Conservation (phyloP, 1,284 basidiomycete species). For the Rhodotorula sp. region DNA sequence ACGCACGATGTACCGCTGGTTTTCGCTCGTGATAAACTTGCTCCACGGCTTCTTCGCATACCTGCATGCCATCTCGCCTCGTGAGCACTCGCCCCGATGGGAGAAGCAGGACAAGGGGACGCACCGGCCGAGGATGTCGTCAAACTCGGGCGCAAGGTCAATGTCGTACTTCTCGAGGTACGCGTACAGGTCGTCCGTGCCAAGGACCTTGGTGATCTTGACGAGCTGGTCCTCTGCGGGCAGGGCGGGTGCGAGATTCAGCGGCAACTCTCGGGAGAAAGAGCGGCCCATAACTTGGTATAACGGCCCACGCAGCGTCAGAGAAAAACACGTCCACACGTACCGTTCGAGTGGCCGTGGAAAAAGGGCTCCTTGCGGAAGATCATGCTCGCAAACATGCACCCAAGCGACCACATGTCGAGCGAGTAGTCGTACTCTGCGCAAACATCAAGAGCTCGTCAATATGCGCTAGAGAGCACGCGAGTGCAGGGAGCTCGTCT, state of each 20-base stretch:
- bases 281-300: no score
- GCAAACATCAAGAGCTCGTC: background rate
- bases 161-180: conserved; percentile 54
- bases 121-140: conserved; percentile 79
- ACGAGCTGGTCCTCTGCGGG: conserved; percentile 85
- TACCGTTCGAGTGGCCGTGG: conserved; percentile 80
- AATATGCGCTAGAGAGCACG: background rate
- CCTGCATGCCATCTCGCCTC: background rate
- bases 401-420: conserved; percentile 99
- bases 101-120: background rate
- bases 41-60: conserved; percentile 90
- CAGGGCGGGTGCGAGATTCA: background rate
- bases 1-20: conserved; percentile 26
- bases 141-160: conserved; percentile 63
- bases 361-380: conserved; percentile 99
- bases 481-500: no score
- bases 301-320: no score
- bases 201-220: conserved; percentile 96
- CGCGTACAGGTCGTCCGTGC: conserved; percentile 90
- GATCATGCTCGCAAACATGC: conserved; percentile 99
- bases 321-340: background rate
- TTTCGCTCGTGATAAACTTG: conserved; percentile 70
- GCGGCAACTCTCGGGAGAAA: no score
- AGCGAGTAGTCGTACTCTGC: conserved; percentile 50
- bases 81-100: background rate